Conservation (phyloP, 352 stramenopile species). For the Phytopythium ostracodes region DNA sequence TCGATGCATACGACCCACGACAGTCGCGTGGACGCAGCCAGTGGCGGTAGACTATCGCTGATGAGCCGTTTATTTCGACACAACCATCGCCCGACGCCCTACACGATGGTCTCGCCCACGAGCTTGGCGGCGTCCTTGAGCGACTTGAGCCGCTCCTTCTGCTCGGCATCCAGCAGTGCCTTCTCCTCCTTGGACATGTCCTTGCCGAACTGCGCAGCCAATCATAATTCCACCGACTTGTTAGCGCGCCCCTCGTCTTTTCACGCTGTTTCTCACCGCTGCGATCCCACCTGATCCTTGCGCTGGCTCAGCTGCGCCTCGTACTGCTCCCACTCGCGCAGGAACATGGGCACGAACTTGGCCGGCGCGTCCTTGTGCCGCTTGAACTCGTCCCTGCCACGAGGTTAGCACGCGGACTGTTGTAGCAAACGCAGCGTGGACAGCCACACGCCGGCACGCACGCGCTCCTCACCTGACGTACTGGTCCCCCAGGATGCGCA, state of each 20-base stretch:
- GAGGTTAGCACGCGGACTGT: background rate
- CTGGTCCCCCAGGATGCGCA: slow-evolving; percentile 79
- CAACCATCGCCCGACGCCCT: slow-evolving; percentile 1
- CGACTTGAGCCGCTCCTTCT: slow-evolving; percentile 65
- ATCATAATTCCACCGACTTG: background rate
- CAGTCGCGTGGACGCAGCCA: no score
- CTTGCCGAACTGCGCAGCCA: slow-evolving; percentile 56
- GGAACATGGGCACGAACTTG: slow-evolving; percentile 76
- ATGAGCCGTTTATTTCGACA: background rate
- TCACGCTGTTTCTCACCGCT: background rate
- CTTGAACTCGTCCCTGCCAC: slow-evolving; percentile 73
- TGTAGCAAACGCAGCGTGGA: no score
- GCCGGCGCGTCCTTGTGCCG: slow-evolving; percentile 69
- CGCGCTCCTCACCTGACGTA: slow-evolving; percentile 54
- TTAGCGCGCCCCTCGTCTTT: background rate
- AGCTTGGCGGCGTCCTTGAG: slow-evolving; percentile 68
- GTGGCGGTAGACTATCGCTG: no score
- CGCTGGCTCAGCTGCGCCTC: slow-evolving; percentile 43
- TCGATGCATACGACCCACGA: no score
- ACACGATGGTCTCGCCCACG: slow-evolving; percentile 57
- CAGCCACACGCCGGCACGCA: background rate
- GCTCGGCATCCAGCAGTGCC: slow-evolving; percentile 54
- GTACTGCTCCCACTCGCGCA: slow-evolving; percentile 80
- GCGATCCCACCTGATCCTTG: slow-evolving; percentile 28
- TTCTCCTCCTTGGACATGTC: slow-evolving; percentile 58